Conservation (phyloP, 2,329 filamentous ascomycete genomes). For the Fonsecaea multimorphosa region DNA sequence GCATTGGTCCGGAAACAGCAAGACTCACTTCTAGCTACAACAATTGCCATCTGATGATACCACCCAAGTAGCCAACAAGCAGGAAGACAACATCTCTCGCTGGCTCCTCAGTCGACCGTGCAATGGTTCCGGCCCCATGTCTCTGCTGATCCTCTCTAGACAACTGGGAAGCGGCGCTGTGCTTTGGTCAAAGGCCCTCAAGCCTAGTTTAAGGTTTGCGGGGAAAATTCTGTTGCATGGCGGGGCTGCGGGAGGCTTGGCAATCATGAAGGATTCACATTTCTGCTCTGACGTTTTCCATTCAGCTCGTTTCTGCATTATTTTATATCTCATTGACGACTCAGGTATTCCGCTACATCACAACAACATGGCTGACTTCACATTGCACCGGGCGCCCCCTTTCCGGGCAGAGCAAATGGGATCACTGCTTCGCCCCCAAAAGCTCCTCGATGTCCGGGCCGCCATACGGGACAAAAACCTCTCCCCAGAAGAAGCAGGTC, state of each 20-base stretch:
- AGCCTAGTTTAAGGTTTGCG: not conserved
- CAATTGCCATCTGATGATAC: too few relatives aligned
- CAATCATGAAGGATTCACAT: not conserved
- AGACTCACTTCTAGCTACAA: too few relatives aligned
- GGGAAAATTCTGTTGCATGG: not conserved
- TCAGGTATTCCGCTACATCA: not conserved
- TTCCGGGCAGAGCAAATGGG: conserved; percentile 77
- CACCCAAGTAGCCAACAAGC: too few relatives aligned
- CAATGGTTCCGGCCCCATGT: too few relatives aligned
- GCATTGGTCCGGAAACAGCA: too few relatives aligned
- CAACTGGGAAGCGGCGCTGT: not conserved
- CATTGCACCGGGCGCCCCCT: conserved; percentile 52
- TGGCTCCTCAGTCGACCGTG: too few relatives aligned
- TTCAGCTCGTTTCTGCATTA: not conserved
- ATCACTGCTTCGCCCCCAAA: conserved; percentile 69
- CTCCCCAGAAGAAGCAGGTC: conserved; percentile 53
- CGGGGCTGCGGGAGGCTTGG: not conserved
- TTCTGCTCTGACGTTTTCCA: not conserved
- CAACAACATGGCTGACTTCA: conserved; percentile 27
- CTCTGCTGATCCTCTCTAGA: not conserved
- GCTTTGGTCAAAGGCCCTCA: not conserved
- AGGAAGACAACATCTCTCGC: too few relatives aligned
- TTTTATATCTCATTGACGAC: not conserved
- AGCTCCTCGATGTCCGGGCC: conserved; percentile 65
- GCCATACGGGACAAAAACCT: conserved; percentile 45